Percentiles rank a stretch among this genome's conserved stretches.
Evolutionary conservation across 2,329 filamentous ascomycete genomes (phyloP).

Genomic region (Mollisia scopiformis): DNA sequence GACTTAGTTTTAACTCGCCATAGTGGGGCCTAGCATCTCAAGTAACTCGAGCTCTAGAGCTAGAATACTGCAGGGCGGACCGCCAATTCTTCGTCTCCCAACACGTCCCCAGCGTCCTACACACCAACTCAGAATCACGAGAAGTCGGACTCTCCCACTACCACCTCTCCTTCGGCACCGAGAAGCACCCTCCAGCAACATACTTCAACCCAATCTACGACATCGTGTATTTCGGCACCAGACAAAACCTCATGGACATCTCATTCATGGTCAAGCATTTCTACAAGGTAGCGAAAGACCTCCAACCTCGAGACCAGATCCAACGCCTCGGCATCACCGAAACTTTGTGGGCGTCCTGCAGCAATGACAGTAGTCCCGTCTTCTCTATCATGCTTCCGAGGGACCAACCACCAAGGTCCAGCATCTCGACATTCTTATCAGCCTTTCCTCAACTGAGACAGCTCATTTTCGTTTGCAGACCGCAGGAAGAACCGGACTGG

Average conservation of each 20-base stretch:
- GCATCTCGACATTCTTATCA: not conserved
- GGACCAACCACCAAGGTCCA: too few species aligned
- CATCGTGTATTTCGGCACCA: conserved; percentile 15
- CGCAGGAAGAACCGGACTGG: not conserved
- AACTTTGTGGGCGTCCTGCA: not conserved
- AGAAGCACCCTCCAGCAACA: conserved; percentile 4
- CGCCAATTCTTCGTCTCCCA: conserved; percentile 6
- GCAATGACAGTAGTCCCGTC: not conserved
- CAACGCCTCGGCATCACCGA: not conserved
- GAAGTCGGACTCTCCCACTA: conserved; percentile 5
- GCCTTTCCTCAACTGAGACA: not conserved
- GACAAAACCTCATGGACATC: not conserved
- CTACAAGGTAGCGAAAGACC: not conserved
- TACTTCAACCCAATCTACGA: conserved; percentile 16
- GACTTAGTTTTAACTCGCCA: too few species aligned
- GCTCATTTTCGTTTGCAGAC: not conserved
- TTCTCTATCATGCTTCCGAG: not conserved
- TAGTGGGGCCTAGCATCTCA: conserved; percentile 47
- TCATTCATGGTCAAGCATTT: not conserved
- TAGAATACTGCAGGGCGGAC: conserved; percentile 6
- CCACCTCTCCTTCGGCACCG: conserved; percentile 14
- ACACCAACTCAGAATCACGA: conserved; percentile 11
- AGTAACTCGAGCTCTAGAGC: conserved; percentile 44
- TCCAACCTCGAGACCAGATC: not conserved
- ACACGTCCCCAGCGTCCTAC: conserved; percentile 7